Evolutionary conservation across 1,139 yeast genomes (phyloP), one percentile per base, ranked within the genome.

Genomic region (Sugiyamaella castrensis): DNA sequence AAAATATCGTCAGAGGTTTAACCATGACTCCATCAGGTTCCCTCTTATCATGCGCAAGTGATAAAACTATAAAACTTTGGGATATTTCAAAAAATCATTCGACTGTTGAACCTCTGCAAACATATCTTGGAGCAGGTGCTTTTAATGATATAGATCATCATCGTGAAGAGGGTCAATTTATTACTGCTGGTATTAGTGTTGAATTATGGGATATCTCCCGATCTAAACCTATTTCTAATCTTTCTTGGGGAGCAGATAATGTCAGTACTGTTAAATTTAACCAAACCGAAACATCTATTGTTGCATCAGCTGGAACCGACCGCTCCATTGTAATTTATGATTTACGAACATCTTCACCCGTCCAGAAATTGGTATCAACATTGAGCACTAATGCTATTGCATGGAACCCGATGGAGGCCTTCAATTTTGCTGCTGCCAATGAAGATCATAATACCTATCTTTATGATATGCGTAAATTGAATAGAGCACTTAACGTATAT

Each of bases 331-430:
- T 92, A 1, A 72, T 94, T 43, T 92, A 94, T 67, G 99, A 94
- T 68, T 75, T 88, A 47, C 80, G 98, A 61, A 88, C 97, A n/a
- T 82, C 86, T 61, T 78, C 95, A 1, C 96, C 98, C 10, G 81
- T 94, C 2, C 98, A 94, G 66, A 91, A 89, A 67, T 80, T 92
- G 53, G 87, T 85, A 40, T 87, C 95, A 28, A 74, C 81, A 28
- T 74, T 92, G 76, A 77, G 95, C 61, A 87, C 94, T 24, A 94
- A 94, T 67, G 77, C 94, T 40, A 75, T 94, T 30, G 77, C 91
- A 48, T 94, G 98, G 98, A 92, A 94, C 68, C 99, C 99, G 4
- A 87, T 92, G 86, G 98, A 92, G 69, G 96, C 98, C 1, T 92
- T 81, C 71, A 82, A 85, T 63, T 91, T 94, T 71, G 98, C 92